Base-by-base conservation (phyloP, 495 filamentous ascomycete genomes). In the Geoglossum glabrum region DNA sequence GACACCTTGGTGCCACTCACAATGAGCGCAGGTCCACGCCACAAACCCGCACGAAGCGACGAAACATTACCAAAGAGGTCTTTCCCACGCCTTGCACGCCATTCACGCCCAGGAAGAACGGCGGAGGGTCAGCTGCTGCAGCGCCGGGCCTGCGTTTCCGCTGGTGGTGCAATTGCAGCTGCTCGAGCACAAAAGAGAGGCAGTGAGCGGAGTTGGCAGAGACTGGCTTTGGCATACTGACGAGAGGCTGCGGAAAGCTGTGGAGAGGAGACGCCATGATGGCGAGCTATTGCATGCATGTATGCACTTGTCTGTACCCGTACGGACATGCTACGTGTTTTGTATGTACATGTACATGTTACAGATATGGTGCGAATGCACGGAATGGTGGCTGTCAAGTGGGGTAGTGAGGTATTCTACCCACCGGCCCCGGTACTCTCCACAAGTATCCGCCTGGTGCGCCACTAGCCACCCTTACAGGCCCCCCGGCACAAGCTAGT, bases 171-270 rank as follows among this genome's bases (percentile, higher is more conserved):
- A 66, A 61, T 27, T 70, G 69, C 55, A 93, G 71, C 1, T 73
- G 79, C 31, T 79, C 74, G 15, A 93, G 74, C 59, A 95, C 83
- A 68, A 94, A 95, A 15, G 86, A 84, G 59, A 90, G 81, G 74
- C 86, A 89, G 72, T 86, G 73, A 21, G 82, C 78, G n/a, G 84
- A 87, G 67, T 90, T 93, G 74, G 92, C 89, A 71, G 90, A 85
- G 62, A 86, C 69, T 58, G 86, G 79, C 47, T 74, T 67, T n/a
- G 72, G 62, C 73, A 56, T 56, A 17, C 19, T 40, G 10, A 30
- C 6, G 28, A 26, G 10, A 27, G 15, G 49, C 10, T 52, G 49
- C 15, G 15, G 49, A 52, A 25, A n/a, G n/a, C n/a, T n/a, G n/a
- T n/a, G n/a, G n/a, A n/a, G n/a, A n/a, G n/a, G n/a, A n/a, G n/a